These are phyloP conservation scores for Aureobasidium vineae DNA, from an alignment of 2,329 filamentous ascomycete genomes.

Conservation along the genomic window DNA sequence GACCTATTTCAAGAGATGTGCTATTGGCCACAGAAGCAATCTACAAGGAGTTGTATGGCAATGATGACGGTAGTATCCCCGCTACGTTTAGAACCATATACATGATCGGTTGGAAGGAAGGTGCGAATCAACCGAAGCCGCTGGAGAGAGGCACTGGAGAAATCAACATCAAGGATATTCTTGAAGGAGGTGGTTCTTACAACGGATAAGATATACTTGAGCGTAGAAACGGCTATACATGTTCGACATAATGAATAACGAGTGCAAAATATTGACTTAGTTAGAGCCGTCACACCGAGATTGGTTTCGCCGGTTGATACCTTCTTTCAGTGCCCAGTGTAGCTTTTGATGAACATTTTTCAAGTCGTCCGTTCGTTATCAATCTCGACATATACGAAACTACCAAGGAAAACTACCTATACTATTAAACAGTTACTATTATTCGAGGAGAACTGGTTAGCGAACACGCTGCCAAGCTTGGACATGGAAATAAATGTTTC, in stretches of 20 bases:
- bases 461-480: background rate
- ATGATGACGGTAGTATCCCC: constrained; percentile 68
- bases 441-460: background rate
- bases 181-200: constrained; percentile 48
- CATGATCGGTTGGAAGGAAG: constrained; percentile 98
- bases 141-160: constrained; percentile 80
- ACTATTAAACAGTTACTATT: too few species aligned
- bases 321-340: background rate
- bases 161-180: constrained; percentile 81
- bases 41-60: constrained; percentile 82
- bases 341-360: too few species aligned
- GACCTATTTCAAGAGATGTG: constrained; percentile 77
- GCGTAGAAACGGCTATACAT: background rate
- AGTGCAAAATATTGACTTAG: background rate
- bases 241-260: background rate
- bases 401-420: background rate
- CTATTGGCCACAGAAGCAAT: constrained; percentile 84
- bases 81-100: constrained; percentile 95
- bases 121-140: constrained; percentile 73
- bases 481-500: background rate
- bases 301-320: background rate
- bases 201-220: background rate
- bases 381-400: too few species aligned
- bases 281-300: background rate
- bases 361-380: too few species aligned